Evolutionary conservation across 2,329 filamentous ascomycete genomes (phyloP).

Genomic region (Alternaria arborescens): DNA sequence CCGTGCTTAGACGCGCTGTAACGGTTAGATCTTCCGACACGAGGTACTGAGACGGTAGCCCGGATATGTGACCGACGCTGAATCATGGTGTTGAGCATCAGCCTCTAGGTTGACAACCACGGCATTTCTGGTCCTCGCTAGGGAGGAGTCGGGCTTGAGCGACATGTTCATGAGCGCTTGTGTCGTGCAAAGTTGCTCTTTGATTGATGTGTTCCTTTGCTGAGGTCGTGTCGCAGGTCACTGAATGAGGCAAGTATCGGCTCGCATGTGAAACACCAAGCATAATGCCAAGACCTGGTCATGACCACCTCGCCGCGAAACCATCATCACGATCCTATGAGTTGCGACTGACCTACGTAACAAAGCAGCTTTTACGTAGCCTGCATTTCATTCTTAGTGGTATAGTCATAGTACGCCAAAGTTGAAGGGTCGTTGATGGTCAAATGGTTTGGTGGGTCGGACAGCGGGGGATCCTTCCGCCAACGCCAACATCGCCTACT

Average conservation of each 20-base stretch:
- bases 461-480: background rate
- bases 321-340: background rate
- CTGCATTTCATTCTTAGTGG: no score
- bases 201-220: background rate
- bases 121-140: background rate
- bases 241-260: constrained; percentile 13
- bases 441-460: background rate
- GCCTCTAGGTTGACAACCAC: background rate
- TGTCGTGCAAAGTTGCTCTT: background rate
- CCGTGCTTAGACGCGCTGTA: constrained; percentile 8
- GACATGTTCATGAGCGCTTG: background rate
- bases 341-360: background rate
- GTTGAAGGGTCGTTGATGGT: no score
- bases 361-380: no score
- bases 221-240: constrained; percentile 8
- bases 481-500: background rate
- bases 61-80: background rate
- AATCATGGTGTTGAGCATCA: background rate
- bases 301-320: background rate
- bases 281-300: constrained; percentile 14
- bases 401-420: no score
- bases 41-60: constrained; percentile 14
- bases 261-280: constrained; percentile 16
- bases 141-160: background rate
- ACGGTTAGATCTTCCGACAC: constrained; percentile 12